Conservation (phyloP, 148 eudicot species). For the Nepenthes mirabilis region DNA sequence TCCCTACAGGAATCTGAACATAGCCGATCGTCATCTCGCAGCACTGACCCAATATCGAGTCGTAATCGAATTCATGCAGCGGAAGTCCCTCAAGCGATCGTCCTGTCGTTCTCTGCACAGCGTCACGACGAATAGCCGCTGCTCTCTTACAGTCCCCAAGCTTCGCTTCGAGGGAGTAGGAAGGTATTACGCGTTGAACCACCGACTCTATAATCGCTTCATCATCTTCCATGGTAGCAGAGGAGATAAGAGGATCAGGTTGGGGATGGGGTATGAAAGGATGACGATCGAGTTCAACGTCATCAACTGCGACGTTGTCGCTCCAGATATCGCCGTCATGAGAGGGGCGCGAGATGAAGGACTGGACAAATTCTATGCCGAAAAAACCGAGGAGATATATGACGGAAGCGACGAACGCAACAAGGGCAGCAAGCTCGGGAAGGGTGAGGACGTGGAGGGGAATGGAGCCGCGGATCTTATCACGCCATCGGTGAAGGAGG, state of each 20-base stretch:
- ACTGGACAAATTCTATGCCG: no score
- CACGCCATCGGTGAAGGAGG: no score
- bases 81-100: conserved; percentile 46
- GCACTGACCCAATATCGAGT: conserved; percentile 65
- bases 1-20: conserved; percentile 79
- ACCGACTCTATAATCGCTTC: conserved; percentile 37
- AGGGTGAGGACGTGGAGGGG: no score
- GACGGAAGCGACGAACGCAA: no score
- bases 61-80: conserved; percentile 59
- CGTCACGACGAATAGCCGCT: conserved; percentile 56
- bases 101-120: conserved; percentile 49
- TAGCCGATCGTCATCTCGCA: conserved; percentile 89
- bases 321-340: no score
- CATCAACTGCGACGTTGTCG: neutral
- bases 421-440: no score
- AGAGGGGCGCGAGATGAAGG: no score
- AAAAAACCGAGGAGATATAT: no score
- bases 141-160: conserved; percentile 54
- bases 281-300: neutral
- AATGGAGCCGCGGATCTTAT: no score
- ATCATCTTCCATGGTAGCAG: conserved; percentile 20
- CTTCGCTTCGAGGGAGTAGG: conserved; percentile 47
- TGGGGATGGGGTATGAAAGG: neutral
- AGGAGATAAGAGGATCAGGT: conserved; percentile 1
- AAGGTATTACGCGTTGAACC: conserved; percentile 40